Base-by-base conservation (phyloP, 2,329 filamentous ascomycete genomes). In the Trichophyton simii region DNA sequence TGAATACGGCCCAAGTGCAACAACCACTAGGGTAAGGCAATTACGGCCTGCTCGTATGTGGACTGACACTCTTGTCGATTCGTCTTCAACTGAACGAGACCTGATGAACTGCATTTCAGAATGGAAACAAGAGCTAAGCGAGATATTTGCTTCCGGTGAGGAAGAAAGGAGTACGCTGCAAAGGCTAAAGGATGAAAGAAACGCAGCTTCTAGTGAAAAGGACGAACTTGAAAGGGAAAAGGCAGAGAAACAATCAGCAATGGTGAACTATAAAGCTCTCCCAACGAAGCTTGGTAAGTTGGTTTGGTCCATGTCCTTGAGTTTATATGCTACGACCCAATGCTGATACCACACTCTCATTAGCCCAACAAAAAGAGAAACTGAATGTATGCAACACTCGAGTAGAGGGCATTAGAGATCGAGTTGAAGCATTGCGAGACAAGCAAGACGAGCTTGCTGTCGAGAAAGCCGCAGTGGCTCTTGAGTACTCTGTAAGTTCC, bases 1-100 rank as follows among this genome's bases (percentile, higher is more conserved):
- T 65, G 92, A 97, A 71, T 96, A 96, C 72, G 90, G 89, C 1
- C 82, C 84, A 1, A 77, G 80, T 57, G 89, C 87, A 13, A 83
- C 83, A 57, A 89, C 89, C 1, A 91, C 88, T 0, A 78, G 80
- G 22, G 85, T 87, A 13, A 82, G 79, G 41, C 77, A 77, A 60
- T 76, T 96, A 13, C 77, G 72, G 15, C 74, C 73, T 1, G 89
- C 89, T 3, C 77, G 71, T 41, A 83, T 82, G 68, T 96, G 94
- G 85, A 91, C 86, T 0, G 84, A 90, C 54, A 85, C 89, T 64
- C 86, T 88, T 2, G 81, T 91, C 5, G 89, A 95, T 69, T 63
- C 65, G 20, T 69, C 70, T 11, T 67, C 77, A 41, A 89, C 87
- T 70, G 73, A 76, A 13, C 80, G 84, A 59, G 34, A 38, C 7